Evolutionary conservation across 805 yeast genomes (phyloP), one percentile per base, ranked within the genome.

Genomic region (Jamesozyma spencerorum): DNA sequence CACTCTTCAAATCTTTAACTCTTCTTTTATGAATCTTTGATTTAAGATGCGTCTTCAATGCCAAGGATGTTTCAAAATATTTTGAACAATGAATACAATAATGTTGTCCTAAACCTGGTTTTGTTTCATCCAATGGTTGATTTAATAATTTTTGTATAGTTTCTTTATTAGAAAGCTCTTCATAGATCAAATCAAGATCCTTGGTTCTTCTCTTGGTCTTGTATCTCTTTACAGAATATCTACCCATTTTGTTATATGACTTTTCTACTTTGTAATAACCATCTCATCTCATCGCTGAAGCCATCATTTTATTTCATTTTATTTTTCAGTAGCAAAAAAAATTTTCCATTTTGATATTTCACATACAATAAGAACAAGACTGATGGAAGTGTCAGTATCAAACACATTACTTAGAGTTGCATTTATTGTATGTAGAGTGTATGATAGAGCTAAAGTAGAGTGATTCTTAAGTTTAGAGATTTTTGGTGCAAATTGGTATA

Each of bases 51-150:
- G 79, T 70, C 45, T 75, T 77, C 41, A 85, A 69, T 6, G 94
- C 82, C 26, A 64, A 60, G 34, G 82, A 86, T 42, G 80, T 79
- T 58, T 88, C 96, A 55, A 78, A 86, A 63, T 92, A 86, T 58
- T 81, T 84, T 37, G 94, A 94, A 70, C 99, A 92, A 48, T 87
- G 95, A 40, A 92, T 72, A 63, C 97, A 92, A 62, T 85, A 92
- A 63, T 76, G 81, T 63, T 92, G 97, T 13, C 96, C 99, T 49
- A 92, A 66, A 1, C 99, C 99, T 1, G 97, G 88, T 57, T 81
- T 81, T 34, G 79, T 76, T 64, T 90, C 97, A 62, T 90, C 96
- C 42, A 84, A 62, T 4, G 85, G 83, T 63, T 90, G 97, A 58
- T 83, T 79, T 57, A 84, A 74, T 42, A 87, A 69, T 32, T 70